phyloP scores from a whole-genome alignment of 169 alveolate genomes.

The Plasmodium vinckei region DNA sequence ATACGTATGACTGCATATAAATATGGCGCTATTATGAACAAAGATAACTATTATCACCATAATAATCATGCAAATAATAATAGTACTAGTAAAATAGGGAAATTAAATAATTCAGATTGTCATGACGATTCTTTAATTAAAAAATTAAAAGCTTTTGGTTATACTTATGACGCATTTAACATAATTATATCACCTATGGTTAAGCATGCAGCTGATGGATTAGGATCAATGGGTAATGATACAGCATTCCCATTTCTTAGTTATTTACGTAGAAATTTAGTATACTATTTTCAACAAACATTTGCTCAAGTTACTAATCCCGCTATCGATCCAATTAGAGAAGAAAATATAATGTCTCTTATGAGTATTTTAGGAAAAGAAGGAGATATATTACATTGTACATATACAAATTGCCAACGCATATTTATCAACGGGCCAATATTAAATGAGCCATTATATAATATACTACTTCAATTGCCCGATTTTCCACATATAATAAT shows the following conservation, averaged over 20 bases:
- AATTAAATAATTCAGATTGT: conserved; percentile 23
- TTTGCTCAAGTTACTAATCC: conserved; percentile 87
- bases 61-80: background rate
- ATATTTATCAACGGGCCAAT: conserved; percentile 76
- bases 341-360: conserved; percentile 82
- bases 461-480: conserved; percentile 57
- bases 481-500: conserved; percentile 67
- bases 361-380: conserved; percentile 84
- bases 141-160: conserved; percentile 77
- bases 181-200: conserved; percentile 76
- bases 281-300: conserved; percentile 84
- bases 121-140: conserved; percentile 68
- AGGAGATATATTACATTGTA: conserved; percentile 72
- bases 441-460: conserved; percentile 62
- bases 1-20: conserved; percentile 77
- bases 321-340: conserved; percentile 86
- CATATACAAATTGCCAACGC: conserved; percentile 54
- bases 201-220: conserved; percentile 75
- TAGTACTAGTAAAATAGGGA: background rate
- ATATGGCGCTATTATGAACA: conserved; percentile 46
- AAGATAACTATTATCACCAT: conserved; percentile 18
- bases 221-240: conserved; percentile 79
- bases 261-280: conserved; percentile 76
- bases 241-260: conserved; percentile 79
- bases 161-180: conserved; percentile 77